Evolutionary conservation across 768 basidiomycete genomes (phyloP).

Genomic region (Chiua virens): DNA sequence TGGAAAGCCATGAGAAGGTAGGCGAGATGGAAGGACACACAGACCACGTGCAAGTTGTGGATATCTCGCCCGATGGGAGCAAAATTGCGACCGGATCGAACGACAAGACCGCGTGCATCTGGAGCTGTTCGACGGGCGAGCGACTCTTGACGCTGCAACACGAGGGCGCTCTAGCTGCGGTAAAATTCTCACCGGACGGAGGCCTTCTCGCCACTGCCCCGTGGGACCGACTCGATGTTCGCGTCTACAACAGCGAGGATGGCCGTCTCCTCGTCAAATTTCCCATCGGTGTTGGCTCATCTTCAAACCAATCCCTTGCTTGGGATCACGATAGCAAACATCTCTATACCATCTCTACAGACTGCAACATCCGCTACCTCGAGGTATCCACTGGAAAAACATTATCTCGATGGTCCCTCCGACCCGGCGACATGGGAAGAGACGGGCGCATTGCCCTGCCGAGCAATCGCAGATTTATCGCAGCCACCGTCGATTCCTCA

Average conservation of each 20-base stretch:
- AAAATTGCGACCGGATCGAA: neutral
- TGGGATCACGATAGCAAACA: neutral
- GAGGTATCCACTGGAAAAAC: neutral
- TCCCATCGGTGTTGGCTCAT: neutral
- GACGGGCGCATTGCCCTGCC: neutral
- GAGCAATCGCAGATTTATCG: neutral
- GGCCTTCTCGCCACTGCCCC: neutral
- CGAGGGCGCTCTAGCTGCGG: neutral
- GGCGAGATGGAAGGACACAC: neutral
- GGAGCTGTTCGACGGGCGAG: neutral
- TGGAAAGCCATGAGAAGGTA: no score
- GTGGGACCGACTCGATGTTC: neutral
- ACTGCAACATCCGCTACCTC: neutral
- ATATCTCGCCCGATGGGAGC: neutral
- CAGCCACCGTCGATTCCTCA: neutral
- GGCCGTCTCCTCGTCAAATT: neutral
- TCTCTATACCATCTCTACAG: neutral
- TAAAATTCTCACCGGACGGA: neutral
- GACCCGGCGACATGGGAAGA: neutral
- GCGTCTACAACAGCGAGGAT: neutral
- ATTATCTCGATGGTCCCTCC: neutral
- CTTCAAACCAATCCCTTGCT: neutral
- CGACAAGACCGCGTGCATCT: neutral
- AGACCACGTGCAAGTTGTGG: neutral
- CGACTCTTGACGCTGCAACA: neutral